phyloP scores from a whole-genome alignment of 148 eudicot genomes.

The Persicaria tinctoria region DNA sequence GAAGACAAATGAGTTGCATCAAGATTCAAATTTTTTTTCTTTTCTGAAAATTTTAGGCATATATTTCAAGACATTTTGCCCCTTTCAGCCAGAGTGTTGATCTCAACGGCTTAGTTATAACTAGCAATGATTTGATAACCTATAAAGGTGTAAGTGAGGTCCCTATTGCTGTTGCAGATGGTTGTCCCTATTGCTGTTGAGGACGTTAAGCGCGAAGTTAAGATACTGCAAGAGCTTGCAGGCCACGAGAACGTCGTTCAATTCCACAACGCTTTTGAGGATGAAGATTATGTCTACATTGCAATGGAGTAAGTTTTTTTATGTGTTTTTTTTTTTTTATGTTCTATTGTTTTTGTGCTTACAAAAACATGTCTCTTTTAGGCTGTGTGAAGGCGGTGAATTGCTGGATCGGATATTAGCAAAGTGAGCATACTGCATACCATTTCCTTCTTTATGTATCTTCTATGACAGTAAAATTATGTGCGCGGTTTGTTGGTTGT shows the following conservation, averaged over 20 bases:
- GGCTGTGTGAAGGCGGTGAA: conserved; percentile 99
- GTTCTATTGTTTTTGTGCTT: not conserved
- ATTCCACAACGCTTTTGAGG: conserved; percentile 88
- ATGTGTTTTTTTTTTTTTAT: not conserved
- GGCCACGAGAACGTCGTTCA: conserved; percentile 76
- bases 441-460: not conserved
- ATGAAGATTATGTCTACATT: conserved; percentile 67
- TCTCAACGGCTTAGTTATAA: no score
- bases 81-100: no score
- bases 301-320: conserved; percentile 84
- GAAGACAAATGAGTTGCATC: no score
- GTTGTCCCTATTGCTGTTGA: conserved; percentile 89
- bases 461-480: not conserved
- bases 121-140: not conserved
- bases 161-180: conserved; percentile 71
- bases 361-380: conserved; percentile 17
- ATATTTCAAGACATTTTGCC: no score
- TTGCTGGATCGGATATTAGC: conserved; percentile 82
- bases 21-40: no score
- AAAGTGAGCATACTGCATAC: conserved; percentile 43
- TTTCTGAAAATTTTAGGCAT: no score
- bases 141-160: not conserved
- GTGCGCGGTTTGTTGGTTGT: not conserved
- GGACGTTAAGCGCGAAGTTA: conserved; percentile 98
- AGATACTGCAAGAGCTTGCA: conserved; percentile 79